A percentile compares a stretch with the other conserved stretches of the same genome.
Conservation (phyloP, 225 moss, liverwort and hornwort genomes). For the Physcomitrium patens region DNA sequence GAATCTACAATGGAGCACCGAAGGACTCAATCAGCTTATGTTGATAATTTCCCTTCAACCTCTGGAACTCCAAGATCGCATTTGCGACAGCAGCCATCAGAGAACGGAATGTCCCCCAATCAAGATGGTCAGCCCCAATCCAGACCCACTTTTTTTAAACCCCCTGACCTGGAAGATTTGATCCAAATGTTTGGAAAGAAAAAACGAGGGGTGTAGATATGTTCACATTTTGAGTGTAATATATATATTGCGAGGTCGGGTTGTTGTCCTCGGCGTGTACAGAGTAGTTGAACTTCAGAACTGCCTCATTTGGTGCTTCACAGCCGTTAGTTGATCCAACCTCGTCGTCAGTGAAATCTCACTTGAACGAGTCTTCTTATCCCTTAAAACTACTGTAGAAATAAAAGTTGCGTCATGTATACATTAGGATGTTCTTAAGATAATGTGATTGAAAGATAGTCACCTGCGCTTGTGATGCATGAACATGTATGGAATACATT, state of each 20-base stretch:
- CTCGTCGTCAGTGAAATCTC: slow-evolving; percentile 9
- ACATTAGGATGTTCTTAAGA: background rate
- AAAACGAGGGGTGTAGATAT: slow-evolving; percentile 11
- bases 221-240: slow-evolving; percentile 33
- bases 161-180: slow-evolving; percentile 40
- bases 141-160: slow-evolving; percentile 20
- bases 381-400: slow-evolving; percentile 12
- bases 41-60: slow-evolving; percentile 11
- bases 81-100: slow-evolving; percentile 13
- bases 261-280: slow-evolving; percentile 31
- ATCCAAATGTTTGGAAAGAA: slow-evolving; percentile 38
- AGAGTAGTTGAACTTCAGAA: slow-evolving; percentile 23
- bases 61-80: background rate
- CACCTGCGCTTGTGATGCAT: background rate
- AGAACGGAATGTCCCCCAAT: background rate
- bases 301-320: slow-evolving; percentile 12
- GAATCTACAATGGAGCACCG: slow-evolving; percentile 23
- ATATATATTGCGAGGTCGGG: slow-evolving; percentile 19
- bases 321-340: background rate
- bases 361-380: slow-evolving; percentile 22
- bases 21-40: slow-evolving; percentile 28
- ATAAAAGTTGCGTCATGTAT: slow-evolving; percentile 20
- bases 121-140: slow-evolving; percentile 21
- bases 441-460: background rate
- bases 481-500: background rate